These are phyloP conservation scores for Penicillium olsonii DNA, from an alignment of 2,329 filamentous ascomycete genomes.

Conservation along the genomic window DNA sequence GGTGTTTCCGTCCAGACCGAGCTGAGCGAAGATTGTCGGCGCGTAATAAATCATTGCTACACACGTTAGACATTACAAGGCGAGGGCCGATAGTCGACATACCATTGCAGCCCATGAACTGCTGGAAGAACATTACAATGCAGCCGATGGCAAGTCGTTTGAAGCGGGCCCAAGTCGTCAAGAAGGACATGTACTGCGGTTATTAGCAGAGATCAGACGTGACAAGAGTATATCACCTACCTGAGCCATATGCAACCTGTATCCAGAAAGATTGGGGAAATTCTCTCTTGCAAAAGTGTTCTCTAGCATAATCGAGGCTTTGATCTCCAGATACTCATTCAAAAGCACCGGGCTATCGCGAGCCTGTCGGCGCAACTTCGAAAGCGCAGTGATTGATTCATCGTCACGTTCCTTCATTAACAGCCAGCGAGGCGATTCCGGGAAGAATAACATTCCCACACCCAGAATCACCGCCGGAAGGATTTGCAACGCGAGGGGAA, in stretches of 20 bases:
- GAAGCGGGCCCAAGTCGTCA: conserved; percentile 39
- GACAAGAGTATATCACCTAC: conserved; percentile 12
- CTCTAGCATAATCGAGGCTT: conserved; percentile 46
- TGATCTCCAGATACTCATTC: conserved; percentile 54
- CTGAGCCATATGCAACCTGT: conserved; percentile 35
- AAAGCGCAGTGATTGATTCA: conserved; percentile 50
- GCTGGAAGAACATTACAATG: conserved; percentile 46
- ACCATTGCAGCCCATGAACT: conserved; percentile 52
- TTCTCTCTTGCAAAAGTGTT: conserved; percentile 34
- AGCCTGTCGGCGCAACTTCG: conserved; percentile 51
- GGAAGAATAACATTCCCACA: conserved; percentile 51
- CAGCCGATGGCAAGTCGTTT: conserved; percentile 42
- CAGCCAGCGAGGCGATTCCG: conserved; percentile 60
- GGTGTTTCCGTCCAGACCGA: conserved; percentile 44
- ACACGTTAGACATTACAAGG: not conserved
- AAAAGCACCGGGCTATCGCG: conserved; percentile 48
- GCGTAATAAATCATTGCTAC: conserved; percentile 52
- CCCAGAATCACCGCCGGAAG: conserved; percentile 41
- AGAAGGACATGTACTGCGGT: conserved; percentile 33
- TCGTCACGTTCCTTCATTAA: conserved; percentile 51
- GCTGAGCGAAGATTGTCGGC: conserved; percentile 48
- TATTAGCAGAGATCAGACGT: not conserved
- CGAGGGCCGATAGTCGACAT: not conserved
- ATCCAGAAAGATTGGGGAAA: conserved; percentile 31
- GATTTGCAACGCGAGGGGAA: conserved; percentile 52